phyloP scores from a whole-genome alignment of 495 filamentous ascomycete species.

The Annulohypoxylon moriforme region DNA sequence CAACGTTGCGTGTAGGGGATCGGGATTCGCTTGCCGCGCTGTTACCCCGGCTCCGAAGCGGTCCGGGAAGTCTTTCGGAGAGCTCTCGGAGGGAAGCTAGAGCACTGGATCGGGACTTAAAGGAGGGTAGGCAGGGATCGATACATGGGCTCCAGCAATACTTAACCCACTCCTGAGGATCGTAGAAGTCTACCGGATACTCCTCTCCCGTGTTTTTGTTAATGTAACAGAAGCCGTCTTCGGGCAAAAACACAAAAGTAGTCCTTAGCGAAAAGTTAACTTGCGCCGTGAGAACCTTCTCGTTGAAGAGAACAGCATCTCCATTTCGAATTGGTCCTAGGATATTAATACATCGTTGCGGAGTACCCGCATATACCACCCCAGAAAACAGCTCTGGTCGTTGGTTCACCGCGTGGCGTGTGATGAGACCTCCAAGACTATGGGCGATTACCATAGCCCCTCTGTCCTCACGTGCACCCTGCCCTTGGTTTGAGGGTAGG shows the following conservation, averaged over 20 bases:
- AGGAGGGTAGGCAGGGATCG: conserved; percentile 66
- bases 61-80: conserved; percentile 49
- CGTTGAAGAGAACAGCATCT: conserved; percentile 89
- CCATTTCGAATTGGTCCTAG: conserved; percentile 90
- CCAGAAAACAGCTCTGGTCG: conserved; percentile 88
- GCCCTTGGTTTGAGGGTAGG: conserved; percentile 77
- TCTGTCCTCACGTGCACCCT: conserved; percentile 58
- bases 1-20: conserved; percentile 41
- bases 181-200: conserved; percentile 87
- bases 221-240: conserved; percentile 89
- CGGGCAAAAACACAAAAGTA: conserved; percentile 84
- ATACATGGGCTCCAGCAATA: conserved; percentile 84
- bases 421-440: conserved; percentile 89
- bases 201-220: conserved; percentile 83
- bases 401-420: conserved; percentile 88
- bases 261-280: conserved; percentile 95
- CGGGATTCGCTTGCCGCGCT: conserved; percentile 42
- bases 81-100: conserved; percentile 55
- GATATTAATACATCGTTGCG: conserved; percentile 89
- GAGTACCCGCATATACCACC: conserved; percentile 86
- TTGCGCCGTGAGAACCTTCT: conserved; percentile 90
- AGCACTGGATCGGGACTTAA: conserved; percentile 47
- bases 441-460: conserved; percentile 90
- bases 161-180: conserved; percentile 80
- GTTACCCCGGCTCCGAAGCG: conserved; percentile 46